Evolutionary conservation across 140 eudicot species (phyloP), one percentile per base, ranked within the genome.

Genomic region (Cichorium intybus): DNA sequence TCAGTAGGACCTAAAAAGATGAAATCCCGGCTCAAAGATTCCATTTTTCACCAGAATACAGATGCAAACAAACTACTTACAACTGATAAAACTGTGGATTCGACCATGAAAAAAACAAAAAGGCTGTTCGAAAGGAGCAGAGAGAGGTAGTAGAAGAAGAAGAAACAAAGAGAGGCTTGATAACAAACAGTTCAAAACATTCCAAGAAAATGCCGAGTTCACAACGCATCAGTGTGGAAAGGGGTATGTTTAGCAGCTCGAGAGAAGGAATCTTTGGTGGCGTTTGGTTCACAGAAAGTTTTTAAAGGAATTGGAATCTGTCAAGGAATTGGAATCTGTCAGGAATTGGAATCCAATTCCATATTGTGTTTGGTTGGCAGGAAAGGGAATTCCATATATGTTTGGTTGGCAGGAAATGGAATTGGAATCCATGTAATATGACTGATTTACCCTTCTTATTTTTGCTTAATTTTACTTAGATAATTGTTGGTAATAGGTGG

Each of bases 181-280:
- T 8, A 35, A 35, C 43, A 35, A 27, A 27, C 8, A 33, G 17
- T 7, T 23, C 49, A 33, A 52, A 66, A 66, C 28, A 66, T 55
- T 68, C 56, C 45, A 22, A 59, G 39, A 58, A 69, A 69, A 27
- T 58, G 75, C 35, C 34, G n/a, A 21, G 3, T 17, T 3, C 11
- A 12, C 16, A 39, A 7, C 1, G 17, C 39, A 15, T 62, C 21
- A 4, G 35, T 22, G 33, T 31, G 22, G 56, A 24, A 62, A 45
- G 46, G 37, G 46, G 46, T 39, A 39, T 39, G 46, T 39, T 11
- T 27, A 5, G 37, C 24, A 15, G 61, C 41, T 56, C 22, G 6
- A 27, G 61, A 29, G 61, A 1, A 34, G 58, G 62, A 53, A 52
- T 64, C 69, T 63, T 58, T 58, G n/a, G n/a, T n/a, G n/a, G n/a